Base-by-base conservation (phyloP, 495 filamentous ascomycete genomes). In the Tirmania nivea region DNA sequence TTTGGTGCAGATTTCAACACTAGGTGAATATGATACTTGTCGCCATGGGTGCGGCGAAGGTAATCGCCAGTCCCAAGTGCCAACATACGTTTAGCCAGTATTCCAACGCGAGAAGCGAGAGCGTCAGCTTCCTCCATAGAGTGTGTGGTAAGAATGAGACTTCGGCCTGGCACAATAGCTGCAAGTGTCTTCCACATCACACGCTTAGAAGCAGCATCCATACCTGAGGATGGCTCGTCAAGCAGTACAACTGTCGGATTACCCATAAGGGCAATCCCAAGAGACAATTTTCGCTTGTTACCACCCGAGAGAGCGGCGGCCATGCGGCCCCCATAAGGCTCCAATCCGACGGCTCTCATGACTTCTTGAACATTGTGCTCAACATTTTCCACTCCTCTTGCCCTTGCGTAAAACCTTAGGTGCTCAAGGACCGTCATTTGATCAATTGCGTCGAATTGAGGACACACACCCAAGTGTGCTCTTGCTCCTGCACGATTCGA, bases 81-180 rank as follows among this genome's bases (percentile, higher is more conserved):
- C 0, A 87, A 69, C 79, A 87, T 84, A 3, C 72, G 60, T 57
- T 70, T 73, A n/a, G 80, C 79, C 54, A 87, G 68, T 54, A 87
- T 84, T 7, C 80, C 83, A 0, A 78, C 82, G 10, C 79, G 70
- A 53, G 75, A 70, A 0, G 81, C 82, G 10, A 87, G 69, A 4
- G 81, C 80, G 54, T 83, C 79, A 14, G 83, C 83, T 62, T 87
- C 83, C 61, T 87, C 83, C 83, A 87, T 86, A 36, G 69, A 74
- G 59, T 87, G 83, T 9, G 83, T 87, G n/a, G 80, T 84, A 8
- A 84, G 66, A 0, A 84, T 67, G n/a, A 85, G 69, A 1, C 72
- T 74, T 1, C 81, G 69, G 4, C 79, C 80, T 0, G 69, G 66
- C 0, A 72, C 74, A 25, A 82, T 73, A 0, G 71, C 63, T 10